Percentiles rank a stretch among this genome's conserved stretches.
Conservation (phyloP, 805 yeast genomes). For the Metahyphopichia silvanorum region DNA sequence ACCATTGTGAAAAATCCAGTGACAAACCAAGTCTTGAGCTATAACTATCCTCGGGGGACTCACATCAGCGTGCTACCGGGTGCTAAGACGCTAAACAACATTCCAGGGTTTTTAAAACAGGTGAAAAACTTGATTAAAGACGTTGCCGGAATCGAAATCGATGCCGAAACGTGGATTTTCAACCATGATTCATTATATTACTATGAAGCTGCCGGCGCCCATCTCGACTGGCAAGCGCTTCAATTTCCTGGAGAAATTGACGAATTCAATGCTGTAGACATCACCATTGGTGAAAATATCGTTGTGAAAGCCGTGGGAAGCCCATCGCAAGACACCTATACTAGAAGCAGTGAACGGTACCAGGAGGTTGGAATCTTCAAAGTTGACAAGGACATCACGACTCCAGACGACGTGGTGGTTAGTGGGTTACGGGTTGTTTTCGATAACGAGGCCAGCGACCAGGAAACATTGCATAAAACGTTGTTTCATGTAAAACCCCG, state of each 20-base stretch:
- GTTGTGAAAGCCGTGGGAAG: neutral
- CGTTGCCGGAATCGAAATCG: slow-evolving; percentile 15
- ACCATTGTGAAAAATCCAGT: slow-evolving; percentile 13
- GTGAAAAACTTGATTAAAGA: slow-evolving; percentile 9
- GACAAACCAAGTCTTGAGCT: slow-evolving; percentile 15
- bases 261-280: neutral
- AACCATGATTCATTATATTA: slow-evolving; percentile 26
- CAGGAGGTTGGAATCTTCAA: slow-evolving; percentile 38
- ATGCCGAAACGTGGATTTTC: slow-evolving; percentile 20
- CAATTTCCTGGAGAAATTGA: no score
- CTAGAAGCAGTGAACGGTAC: neutral
- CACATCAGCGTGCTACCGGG: slow-evolving; percentile 29
- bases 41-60: slow-evolving; percentile 21
- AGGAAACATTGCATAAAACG: slow-evolving; percentile 27
- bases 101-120: slow-evolving; percentile 21
- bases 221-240: slow-evolving; percentile 2
- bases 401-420: slow-evolving; percentile 32
- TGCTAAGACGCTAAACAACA: neutral
- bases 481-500: slow-evolving; percentile 42
- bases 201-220: slow-evolving; percentile 12
- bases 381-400: slow-evolving; percentile 21
- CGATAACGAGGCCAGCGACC: slow-evolving; percentile 9
- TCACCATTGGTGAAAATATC: neutral
- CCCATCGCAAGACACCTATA: neutral
- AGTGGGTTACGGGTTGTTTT: slow-evolving; percentile 32